Conservation (phyloP, 2,329 filamentous ascomycete genomes). For the Myotisia sp. region DNA sequence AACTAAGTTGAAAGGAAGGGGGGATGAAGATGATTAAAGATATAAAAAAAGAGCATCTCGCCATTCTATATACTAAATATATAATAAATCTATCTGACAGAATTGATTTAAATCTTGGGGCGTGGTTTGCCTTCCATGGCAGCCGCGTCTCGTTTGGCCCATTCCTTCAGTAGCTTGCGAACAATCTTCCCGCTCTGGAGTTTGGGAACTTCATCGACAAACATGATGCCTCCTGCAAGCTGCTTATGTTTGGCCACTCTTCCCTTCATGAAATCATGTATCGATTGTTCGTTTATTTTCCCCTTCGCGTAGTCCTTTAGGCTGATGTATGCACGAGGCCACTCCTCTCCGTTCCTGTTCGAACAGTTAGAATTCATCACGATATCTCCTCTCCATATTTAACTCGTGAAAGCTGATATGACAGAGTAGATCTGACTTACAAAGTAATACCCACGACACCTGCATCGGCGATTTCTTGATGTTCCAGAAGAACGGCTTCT, state of each 20-base stretch:
- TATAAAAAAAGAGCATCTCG: too few species aligned
- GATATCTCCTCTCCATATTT: not conserved
- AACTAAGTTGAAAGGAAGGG: too few species aligned
- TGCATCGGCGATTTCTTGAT: conserved; percentile 41
- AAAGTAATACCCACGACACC: conserved; percentile 51
- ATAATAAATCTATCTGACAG: too few species aligned
- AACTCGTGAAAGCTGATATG: not conserved
- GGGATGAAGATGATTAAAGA: too few species aligned
- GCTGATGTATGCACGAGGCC: conserved; percentile 54
- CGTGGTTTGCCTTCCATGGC: conserved; percentile 28
- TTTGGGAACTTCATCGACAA: conserved; percentile 34
- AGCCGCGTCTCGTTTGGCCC: conserved; percentile 25
- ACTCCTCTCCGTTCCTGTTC: conserved; percentile 49
- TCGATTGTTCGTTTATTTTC: conserved; percentile 32
- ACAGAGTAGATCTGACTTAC: conserved; percentile 7
- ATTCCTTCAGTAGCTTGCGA: conserved; percentile 30
- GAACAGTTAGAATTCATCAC: conserved; percentile 18
- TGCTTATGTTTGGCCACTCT: conserved; percentile 33
- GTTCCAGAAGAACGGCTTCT: conserved; percentile 39
- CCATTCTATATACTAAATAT: too few species aligned
- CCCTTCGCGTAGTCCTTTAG: conserved; percentile 30
- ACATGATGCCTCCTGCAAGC: conserved; percentile 32
- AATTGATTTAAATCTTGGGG: conserved; percentile 3
- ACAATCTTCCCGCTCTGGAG: conserved; percentile 36
- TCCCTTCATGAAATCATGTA: conserved; percentile 28